Conservation (phyloP, 371 early-diverging fungal genomes). For the Rhizopus stolonifer region DNA sequence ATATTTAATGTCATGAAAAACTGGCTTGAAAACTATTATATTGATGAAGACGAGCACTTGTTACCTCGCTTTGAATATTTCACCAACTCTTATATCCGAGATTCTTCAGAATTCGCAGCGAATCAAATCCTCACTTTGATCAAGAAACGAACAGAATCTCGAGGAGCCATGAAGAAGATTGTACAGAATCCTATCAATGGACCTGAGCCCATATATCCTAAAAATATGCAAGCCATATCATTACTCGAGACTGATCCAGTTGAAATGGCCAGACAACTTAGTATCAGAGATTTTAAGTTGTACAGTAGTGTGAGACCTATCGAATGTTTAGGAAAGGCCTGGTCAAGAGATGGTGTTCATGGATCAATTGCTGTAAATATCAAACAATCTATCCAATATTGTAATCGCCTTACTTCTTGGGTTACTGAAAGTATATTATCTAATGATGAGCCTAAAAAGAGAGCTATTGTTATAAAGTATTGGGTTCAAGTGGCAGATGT, state of each 20-base stretch:
- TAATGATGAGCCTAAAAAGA: slow-evolving; percentile 73
- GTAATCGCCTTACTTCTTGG: slow-evolving; percentile 72
- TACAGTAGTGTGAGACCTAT: slow-evolving; percentile 79
- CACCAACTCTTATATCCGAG: slow-evolving; percentile 72
- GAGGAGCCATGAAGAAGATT: slow-evolving; percentile 58
- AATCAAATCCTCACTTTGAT: slow-evolving; percentile 70
- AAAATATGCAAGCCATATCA: slow-evolving; percentile 58
- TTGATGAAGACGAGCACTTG: slow-evolving; percentile 67
- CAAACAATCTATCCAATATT: slow-evolving; percentile 70
- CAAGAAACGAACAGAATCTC: slow-evolving; percentile 60
- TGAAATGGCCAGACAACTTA: slow-evolving; percentile 92
- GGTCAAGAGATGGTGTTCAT: slow-evolving; percentile 71
- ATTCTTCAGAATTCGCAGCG: slow-evolving; percentile 66
- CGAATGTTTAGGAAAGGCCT: slow-evolving; percentile 87
- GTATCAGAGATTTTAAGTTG: slow-evolving; percentile 76
- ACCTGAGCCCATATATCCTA: slow-evolving; percentile 71
- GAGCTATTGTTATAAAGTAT: slow-evolving; percentile 73
- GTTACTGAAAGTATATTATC: slow-evolving; percentile 73
- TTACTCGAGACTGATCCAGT: slow-evolving; percentile 85
- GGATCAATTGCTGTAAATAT: slow-evolving; percentile 60
- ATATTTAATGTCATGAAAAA: slow-evolving; percentile 88
- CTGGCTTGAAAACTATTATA: slow-evolving; percentile 87
- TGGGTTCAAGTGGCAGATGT: slow-evolving; percentile 83
- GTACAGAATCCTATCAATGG: slow-evolving; percentile 61
- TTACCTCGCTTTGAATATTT: slow-evolving; percentile 74